phyloP scores from a whole-genome alignment of 257 asterid genomes.

The Perilla frutescens region DNA sequence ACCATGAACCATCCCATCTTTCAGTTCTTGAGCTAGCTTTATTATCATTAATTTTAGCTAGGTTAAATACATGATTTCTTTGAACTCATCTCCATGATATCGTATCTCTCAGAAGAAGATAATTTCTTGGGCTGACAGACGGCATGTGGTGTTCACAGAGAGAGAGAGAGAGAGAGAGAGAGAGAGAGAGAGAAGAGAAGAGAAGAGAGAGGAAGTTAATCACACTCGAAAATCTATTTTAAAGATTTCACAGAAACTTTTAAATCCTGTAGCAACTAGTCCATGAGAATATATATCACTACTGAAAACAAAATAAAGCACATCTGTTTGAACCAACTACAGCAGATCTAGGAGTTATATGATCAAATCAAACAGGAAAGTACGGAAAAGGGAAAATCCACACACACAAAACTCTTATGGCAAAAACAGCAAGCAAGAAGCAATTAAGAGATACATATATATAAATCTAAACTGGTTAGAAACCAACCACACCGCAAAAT shows the following conservation, averaged over 20 bases:
- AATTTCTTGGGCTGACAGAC: no score
- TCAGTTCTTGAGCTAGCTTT: neutral
- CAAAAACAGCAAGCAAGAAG: constrained; percentile 11
- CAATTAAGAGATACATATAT: constrained; percentile 31
- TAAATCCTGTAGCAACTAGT: no score
- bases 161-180: no score
- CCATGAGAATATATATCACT: neutral
- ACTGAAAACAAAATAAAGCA: neutral
- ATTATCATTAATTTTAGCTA: neutral
- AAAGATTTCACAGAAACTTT: no score
- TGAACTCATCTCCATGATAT: no score
- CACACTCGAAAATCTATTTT: no score
- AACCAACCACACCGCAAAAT: neutral
- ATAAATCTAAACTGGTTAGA: neutral
- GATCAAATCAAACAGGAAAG: constrained; percentile 37
- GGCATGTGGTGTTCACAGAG: no score
- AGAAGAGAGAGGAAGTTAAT: no score
- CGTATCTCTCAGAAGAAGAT: no score
- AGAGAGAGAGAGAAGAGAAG: no score
- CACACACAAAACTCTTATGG: neutral
- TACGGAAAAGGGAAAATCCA: neutral
- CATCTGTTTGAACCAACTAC: neutral
- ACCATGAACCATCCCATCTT: neutral
- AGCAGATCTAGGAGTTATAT: constrained; percentile 25
- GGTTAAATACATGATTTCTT: neutral